Conservation (phyloP, 768 basidiomycete genomes). For the Hygrocybe coccinea region DNA sequence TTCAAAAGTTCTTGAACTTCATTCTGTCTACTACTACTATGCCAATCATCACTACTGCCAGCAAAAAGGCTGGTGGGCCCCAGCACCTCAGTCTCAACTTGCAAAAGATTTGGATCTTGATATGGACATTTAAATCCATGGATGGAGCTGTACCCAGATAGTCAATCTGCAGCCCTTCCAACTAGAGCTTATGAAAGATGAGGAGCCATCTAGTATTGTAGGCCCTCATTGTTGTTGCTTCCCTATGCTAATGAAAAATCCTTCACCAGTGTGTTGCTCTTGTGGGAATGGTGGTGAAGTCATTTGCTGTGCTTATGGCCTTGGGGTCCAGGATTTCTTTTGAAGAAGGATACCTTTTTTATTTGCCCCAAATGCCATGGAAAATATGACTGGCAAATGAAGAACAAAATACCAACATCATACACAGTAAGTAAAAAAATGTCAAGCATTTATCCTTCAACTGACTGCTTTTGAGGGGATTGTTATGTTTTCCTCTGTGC, state of each 20-base stretch:
- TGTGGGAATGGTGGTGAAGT: constrained; percentile 20
- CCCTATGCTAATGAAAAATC: constrained; percentile 7
- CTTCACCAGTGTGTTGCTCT: background rate
- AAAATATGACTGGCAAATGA: too few species aligned
- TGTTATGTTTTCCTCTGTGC: constrained; percentile 11
- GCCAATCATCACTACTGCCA: too few species aligned
- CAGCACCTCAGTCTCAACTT: too few species aligned
- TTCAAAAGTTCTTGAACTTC: too few species aligned
- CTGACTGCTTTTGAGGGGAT: constrained; percentile 16
- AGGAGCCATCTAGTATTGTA: constrained; percentile 22
- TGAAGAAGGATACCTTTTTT: too few species aligned
- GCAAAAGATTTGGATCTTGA: too few species aligned
- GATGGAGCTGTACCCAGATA: constrained; percentile 18
- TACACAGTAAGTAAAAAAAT: constrained; percentile 5
- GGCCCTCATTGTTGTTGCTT: constrained; percentile 29
- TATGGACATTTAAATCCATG: constrained; percentile 20
- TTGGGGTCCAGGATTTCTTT: too few species aligned
- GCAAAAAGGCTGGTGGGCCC: too few species aligned
- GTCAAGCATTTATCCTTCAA: background rate
- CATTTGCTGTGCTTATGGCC: constrained; percentile 19
- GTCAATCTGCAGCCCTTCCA: too few species aligned
- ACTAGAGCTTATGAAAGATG: too few species aligned
- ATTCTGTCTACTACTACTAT: too few species aligned
- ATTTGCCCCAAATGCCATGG: too few species aligned
- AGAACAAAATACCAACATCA: background rate